A percentile compares a stretch with the other conserved stretches of the same genome.
phyloP scores from a whole-genome alignment of 768 basidiomycete species.

The Auriculariales sp. region DNA sequence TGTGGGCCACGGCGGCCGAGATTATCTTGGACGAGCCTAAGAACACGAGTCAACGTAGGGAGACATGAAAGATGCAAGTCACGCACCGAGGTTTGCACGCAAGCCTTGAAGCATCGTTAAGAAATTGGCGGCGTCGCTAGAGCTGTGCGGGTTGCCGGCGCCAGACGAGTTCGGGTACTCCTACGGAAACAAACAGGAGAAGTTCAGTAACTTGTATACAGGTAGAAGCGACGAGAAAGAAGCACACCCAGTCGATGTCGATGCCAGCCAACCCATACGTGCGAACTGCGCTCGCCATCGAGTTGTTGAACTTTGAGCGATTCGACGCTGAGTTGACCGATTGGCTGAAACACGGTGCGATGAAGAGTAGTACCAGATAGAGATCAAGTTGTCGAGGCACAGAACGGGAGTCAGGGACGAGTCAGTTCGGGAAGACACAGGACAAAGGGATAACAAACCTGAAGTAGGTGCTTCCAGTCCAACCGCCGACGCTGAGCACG shows the following conservation, averaged over 20 bases:
- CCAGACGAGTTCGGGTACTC: conserved; percentile 62
- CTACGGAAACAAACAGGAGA: conserved; percentile 17
- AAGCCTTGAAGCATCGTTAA: conserved; percentile 44
- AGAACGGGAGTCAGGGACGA: no score
- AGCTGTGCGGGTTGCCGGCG: conserved; percentile 42
- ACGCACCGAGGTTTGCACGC: conserved; percentile 34
- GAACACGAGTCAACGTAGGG: neutral
- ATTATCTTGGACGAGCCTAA: conserved; percentile 36
- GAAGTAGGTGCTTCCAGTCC: conserved; percentile 42
- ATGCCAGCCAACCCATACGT: conserved; percentile 50
- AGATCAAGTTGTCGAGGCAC: conserved; percentile 22
- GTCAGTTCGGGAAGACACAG: no score
- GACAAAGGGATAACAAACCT: neutral
- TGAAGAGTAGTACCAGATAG: no score
- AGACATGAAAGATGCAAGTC: neutral
- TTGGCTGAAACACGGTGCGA: no score
- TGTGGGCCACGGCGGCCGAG: conserved; percentile 52
- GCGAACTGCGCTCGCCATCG: conserved; percentile 40
- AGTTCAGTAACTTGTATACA: neutral
- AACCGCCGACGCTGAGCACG: conserved; percentile 56
- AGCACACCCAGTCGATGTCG: conserved; percentile 44
- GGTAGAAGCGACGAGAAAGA: neutral
- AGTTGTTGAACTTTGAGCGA: conserved; percentile 40
- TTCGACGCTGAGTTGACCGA: conserved; percentile 34
- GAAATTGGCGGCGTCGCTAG: conserved; percentile 48